Base-by-base conservation (phyloP, 768 basidiomycete species). In the Lentinula aciculospora region DNA sequence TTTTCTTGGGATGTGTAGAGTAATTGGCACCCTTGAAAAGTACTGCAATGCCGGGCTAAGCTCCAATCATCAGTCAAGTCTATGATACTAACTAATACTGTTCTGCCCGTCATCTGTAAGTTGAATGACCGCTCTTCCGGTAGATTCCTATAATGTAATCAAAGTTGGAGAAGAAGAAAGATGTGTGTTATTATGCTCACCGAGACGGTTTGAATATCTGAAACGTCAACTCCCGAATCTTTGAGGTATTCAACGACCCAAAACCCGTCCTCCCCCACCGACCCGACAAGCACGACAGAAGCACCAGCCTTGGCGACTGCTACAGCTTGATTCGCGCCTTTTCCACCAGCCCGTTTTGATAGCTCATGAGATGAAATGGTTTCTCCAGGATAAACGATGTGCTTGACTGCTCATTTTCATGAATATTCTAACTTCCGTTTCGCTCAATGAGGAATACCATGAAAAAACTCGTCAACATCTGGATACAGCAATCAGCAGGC, bases 321-420 rank as follows among this genome's bases (percentile, higher is more conserved):
- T 5, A 80, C 78, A 5, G 84, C 81, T 66, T 86, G 84, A 65
- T 86, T 86, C 8, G 81, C 83, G 32, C 84, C 84, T 65, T 85
- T 85, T 1, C 84, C 84, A 4, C 84, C 84, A 2, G 78, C 72
- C 0, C 79, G 74, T 50, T 78, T 75, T 50, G 78, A 76, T 53
- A 81, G 76, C 1, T 60, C 64, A 28, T 69, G 66, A 7, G 84
- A 84, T 1, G 82, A 82, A 28, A 84, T 78, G 3, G 84, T 86
- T 67, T 85, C 78, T 29, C 83, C 83, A 1, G 83, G 81, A 34
- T 74, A 76, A 15, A 76, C 79, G 36, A 86, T 78, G 51, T 75
- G 68, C 37, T 75, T 69, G 13, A 86, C 84, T 85, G 53, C 5
- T 32, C 9, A 46, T 44, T 4, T 3, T 31, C 25, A 25, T 21